Evolutionary conservation across 352 stramenopile genomes (phyloP), one percentile per base, ranked within the genome.

Genomic region (Phytophthora chlamydospora): DNA sequence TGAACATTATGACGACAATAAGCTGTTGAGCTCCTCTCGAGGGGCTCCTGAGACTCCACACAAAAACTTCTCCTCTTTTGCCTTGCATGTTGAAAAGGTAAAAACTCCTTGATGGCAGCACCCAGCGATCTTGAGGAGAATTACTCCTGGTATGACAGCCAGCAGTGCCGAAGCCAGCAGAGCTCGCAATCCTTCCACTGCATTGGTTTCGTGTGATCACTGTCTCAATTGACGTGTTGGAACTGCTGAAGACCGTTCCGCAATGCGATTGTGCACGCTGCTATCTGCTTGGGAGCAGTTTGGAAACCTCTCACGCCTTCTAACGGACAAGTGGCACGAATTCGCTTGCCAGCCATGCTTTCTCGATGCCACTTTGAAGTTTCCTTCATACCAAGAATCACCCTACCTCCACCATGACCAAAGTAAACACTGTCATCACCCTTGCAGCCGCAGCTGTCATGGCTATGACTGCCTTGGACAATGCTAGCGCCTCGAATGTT

Each of bases 1-100:
- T 83, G 76, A 86, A 85, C 73, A 71, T 86, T 83, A 83, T 86
- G 74, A 83, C 76, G 76, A 75, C 51, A 75, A 76, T 54, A 71
- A 83, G 75, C 68, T 85, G 58, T 72, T 29, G 58, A 61, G 60
- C 53, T 54, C 48, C 54, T 55, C 49, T 53, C 54, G 46, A 45
- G 71, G 62, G 45, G 71, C 45, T 68, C 42, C 75, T 83, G 74
- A 83, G 67, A 85, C 75, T 82, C 72, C 63, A 73, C 69, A 69
- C 52, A 53, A 52, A 71, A 47, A 33, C 16, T 52, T 35, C 10
- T 58, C 19, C 36, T 27, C 27, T 16, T 56, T n/a, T 48, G 5
- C 2, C 4, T n/a, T 52, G 42, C 39, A 44, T 46, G n/a, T 58
- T 29, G 29, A 40, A 44, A 27, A 11, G 1, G 10, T 41, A 3